Evolutionary conservation across 164 flowering plant genomes (phyloP).

Genomic region (Stephania yunnanensis): DNA sequence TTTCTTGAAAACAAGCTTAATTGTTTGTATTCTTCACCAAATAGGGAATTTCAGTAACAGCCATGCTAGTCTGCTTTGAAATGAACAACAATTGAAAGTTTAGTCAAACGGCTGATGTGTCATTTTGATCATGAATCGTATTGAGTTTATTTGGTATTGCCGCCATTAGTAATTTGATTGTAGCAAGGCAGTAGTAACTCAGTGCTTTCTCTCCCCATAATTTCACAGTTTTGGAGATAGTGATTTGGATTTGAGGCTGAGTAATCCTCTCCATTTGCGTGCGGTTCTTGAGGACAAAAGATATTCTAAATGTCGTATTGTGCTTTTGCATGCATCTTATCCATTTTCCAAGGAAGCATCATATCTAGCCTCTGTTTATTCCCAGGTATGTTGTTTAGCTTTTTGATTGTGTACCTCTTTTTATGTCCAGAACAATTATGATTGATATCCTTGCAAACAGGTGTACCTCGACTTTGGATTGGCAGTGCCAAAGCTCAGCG

Average conservation of each 20-base stretch:
- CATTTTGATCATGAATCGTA: no score
- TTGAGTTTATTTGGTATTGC: no score
- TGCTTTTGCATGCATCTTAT: slow-evolving; percentile 90
- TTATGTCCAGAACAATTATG: background rate
- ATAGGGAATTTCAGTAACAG: no score
- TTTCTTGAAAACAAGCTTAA: no score
- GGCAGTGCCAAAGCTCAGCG: slow-evolving; percentile 86
- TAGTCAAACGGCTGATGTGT: no score
- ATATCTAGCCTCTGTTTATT: slow-evolving; percentile 82
- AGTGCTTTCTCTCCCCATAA: background rate
- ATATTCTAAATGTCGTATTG: slow-evolving; percentile 58
- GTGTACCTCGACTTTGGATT: slow-evolving; percentile 90
- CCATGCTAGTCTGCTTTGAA: no score
- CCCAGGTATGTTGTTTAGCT: slow-evolving; percentile 43
- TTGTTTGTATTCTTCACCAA: no score
- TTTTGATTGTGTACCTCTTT: background rate
- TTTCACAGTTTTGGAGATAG: slow-evolving; percentile 75
- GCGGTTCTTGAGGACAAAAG: slow-evolving; percentile 72
- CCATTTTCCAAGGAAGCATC: slow-evolving; percentile 96
- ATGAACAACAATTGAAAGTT: no score
- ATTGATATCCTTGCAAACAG: slow-evolving; percentile 29
- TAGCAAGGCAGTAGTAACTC: no score
- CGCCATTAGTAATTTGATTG: no score
- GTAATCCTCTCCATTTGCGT: slow-evolving; percentile 91
- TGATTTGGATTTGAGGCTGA: slow-evolving; percentile 76